phyloP scores from a whole-genome alignment of 345 rosid species.

The Eucalyptus cloeziana region DNA sequence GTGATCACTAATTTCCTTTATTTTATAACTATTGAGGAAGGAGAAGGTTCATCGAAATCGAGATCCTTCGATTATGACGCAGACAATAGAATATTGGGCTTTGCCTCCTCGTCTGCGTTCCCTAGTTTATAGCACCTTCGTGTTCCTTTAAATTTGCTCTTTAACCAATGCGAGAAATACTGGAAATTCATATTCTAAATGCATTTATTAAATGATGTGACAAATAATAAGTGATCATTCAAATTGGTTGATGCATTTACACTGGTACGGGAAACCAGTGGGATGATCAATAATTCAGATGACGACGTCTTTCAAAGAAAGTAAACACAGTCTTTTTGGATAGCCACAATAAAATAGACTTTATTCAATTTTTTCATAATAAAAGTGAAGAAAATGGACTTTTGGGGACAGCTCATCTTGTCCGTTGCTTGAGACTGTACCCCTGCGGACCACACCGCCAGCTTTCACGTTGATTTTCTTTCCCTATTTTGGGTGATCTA shows the following conservation, averaged over 20 bases:
- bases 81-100: background rate
- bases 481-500: too few species aligned
- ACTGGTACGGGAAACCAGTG: background rate
- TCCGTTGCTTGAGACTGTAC: background rate
- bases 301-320: too few species aligned
- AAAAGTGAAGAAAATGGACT: background rate
- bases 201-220: background rate
- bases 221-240: background rate
- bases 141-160: background rate
- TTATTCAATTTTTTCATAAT: too few species aligned
- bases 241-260: background rate
- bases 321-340: background rate
- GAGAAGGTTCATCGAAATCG: background rate
- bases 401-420: background rate
- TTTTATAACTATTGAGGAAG: background rate
- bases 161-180: background rate
- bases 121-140: background rate
- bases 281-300: too few species aligned
- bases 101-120: background rate
- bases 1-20: background rate
- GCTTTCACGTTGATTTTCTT: background rate
- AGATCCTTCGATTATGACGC: background rate
- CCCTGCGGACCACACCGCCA: background rate
- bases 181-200: background rate
- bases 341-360: background rate